These are phyloP conservation scores for Lentinula raphanica DNA, from an alignment of 768 basidiomycete species.

Conservation along the genomic window DNA sequence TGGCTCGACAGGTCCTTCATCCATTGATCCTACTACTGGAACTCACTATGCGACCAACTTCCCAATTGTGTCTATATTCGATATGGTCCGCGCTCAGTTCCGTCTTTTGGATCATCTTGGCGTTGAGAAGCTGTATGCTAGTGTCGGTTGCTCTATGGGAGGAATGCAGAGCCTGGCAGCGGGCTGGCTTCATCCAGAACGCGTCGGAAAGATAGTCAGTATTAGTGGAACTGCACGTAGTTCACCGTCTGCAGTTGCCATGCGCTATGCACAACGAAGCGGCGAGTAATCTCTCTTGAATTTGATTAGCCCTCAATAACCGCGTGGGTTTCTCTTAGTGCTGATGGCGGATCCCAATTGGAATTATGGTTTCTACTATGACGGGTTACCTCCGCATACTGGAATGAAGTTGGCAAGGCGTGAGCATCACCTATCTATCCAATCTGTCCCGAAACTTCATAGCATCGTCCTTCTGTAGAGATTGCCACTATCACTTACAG, in stretches of 20 bases:
- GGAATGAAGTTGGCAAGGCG: conserved; percentile 99
- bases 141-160: conserved; percentile 94
- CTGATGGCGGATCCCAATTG: conserved; percentile 99
- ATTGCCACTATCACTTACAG: conserved; percentile 99
- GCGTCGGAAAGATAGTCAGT: conserved; percentile 86
- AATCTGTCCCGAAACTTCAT: background rate
- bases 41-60: conserved; percentile 85
- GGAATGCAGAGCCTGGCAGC: conserved; percentile 96
- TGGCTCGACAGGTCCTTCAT: conserved; percentile 93
- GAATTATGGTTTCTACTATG: conserved; percentile 99
- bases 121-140: conserved; percentile 84
- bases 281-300: conserved; percentile 46
- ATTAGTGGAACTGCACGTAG: conserved; percentile 95
- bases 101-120: conserved; percentile 77
- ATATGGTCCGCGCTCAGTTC: conserved; percentile 96
- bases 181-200: conserved; percentile 86
- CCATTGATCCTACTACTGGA: conserved; percentile 62
- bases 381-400: conserved; percentile 88
- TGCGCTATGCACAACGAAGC: conserved; percentile 94
- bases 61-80: conserved; percentile 89
- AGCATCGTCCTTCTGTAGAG: conserved; percentile 55
- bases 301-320: conserved; percentile 3
- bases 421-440: conserved; percentile 27
- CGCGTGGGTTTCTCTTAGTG: conserved; percentile 47
- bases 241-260: conserved; percentile 87